Evolutionary conservation across 169 alveolate species (phyloP), one percentile per base, ranked within the genome.

Genomic region (Babesia divergens): DNA sequence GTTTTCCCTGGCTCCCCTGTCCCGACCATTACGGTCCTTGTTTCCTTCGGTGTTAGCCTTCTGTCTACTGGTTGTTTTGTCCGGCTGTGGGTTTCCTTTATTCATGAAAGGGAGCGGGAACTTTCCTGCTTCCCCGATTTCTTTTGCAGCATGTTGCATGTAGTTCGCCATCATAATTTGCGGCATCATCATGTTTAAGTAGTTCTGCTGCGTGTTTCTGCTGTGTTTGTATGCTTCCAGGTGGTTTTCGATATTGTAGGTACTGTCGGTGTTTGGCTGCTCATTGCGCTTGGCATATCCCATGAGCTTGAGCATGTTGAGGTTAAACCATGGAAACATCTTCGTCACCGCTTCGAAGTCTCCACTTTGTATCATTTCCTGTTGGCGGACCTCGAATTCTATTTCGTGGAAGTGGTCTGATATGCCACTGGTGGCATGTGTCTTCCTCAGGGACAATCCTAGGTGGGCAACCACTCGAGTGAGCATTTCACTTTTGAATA

Each of bases 321-420:
- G 46, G 43, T 69, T 68, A 20, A 80, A 60, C 88, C 88, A 80
- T 14, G 88, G 88, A 29, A 80, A 80, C 22, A 65, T 26, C 32
- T 64, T 70, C 24, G 56, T 20, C 4, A 65, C 83, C 16, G 52
- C 38, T 1, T 62, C 50, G 51, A 42, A 70, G 24, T 68, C 88
- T 1, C 88, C 88, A 34, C 31, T 53, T 37, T 60, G 58, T 2
- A 71, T 65, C 56, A 80, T 42, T 16, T 70, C 79, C 11, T 52
- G 82, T 26, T 80, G 88, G 22, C 46, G 81, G 28, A 54, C 64
- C 32, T 80, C 88, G 42, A 58, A 80, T 51, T 80, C 88, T 7
- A 60, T 70, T 18, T 80, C 88, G 46, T 70, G 53, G 46, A 14
- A 32, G 2, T 14, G 47, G 28, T 40, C 68, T n/a, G 83, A 62